Conservation (phyloP, 2,329 filamentous ascomycete genomes). For the Penicillium sp. region DNA sequence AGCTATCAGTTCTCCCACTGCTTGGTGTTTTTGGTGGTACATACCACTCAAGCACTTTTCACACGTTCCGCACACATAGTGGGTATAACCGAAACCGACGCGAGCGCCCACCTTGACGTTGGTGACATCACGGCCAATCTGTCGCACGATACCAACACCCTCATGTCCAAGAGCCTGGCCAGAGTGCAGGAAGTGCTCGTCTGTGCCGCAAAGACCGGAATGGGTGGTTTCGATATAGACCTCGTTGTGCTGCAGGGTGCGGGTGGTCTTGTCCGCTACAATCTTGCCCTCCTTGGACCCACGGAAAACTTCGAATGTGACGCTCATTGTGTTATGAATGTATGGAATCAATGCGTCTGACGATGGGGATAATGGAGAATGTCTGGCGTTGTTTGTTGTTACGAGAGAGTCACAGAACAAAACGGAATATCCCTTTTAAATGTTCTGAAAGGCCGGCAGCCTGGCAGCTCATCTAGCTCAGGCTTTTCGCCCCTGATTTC, state of each 20-base stretch:
- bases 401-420: too few relatives aligned
- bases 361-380: not conserved
- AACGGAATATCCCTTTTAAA: not conserved
- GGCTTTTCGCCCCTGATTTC: conserved; percentile 2
- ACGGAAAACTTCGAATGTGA: conserved; percentile 31
- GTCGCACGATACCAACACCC: conserved; percentile 55
- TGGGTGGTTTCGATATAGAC: conserved; percentile 30
- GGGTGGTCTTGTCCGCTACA: conserved; percentile 27
- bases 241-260: conserved; percentile 23
- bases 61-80: conserved; percentile 38
- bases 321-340: conserved; percentile 19
- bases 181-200: conserved; percentile 27
- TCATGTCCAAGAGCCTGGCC: conserved; percentile 53
- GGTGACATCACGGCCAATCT: conserved; percentile 48
- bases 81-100: conserved; percentile 41
- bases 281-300: conserved; percentile 28
- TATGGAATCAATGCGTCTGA: not conserved
- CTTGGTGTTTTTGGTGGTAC: not conserved
- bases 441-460: not conserved
- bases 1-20: not conserved
- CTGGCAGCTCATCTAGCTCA: too few relatives aligned
- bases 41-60: conserved; percentile 35
- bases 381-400: not conserved
- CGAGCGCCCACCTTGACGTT: conserved; percentile 49
- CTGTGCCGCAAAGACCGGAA: conserved; percentile 32